Evolutionary conservation across 495 filamentous ascomycete species (phyloP).

Genomic region (Astrothelium subdiscretum): DNA sequence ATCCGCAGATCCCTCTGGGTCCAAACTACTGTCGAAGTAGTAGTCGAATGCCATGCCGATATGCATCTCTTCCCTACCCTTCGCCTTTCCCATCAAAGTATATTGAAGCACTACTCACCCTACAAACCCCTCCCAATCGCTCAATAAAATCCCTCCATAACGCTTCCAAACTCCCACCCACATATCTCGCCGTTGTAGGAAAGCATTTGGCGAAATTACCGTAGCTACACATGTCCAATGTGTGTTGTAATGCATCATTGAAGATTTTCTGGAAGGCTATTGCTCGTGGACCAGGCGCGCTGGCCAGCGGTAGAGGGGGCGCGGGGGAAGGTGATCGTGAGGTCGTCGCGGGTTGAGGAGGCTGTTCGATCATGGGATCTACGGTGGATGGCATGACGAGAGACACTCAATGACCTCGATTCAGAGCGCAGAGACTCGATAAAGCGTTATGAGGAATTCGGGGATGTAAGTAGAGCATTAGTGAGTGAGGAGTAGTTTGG

Average conservation of each 20-base stretch:
- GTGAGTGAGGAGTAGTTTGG: background rate
- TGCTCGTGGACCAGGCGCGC: constrained; percentile 65
- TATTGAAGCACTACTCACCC: background rate
- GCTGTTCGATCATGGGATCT: background rate
- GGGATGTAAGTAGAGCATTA: background rate
- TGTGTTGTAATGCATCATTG: constrained; percentile 52
- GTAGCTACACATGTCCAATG: constrained; percentile 61
- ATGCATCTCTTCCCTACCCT: constrained; percentile 25
- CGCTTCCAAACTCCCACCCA: constrained; percentile 39
- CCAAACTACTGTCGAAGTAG: no score
- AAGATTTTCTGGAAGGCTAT: constrained; percentile 59
- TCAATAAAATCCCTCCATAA: constrained; percentile 23
- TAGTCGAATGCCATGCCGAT: background rate
- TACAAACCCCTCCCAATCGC: constrained; percentile 20
- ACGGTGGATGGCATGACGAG: background rate
- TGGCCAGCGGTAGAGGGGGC: constrained; percentile 46
- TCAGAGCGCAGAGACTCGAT: no score
- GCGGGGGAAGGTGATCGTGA: constrained; percentile 27
- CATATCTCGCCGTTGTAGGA: constrained; percentile 63
- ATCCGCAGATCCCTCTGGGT: no score
- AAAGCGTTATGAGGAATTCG: no score
- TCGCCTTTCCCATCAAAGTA: background rate
- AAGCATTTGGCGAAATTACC: constrained; percentile 79
- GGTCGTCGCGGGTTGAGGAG: background rate
- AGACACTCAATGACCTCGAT: no score